These are phyloP conservation scores for Teunomyces cretensis DNA, from an alignment of 805 yeast genomes.

Conservation along the genomic window DNA sequence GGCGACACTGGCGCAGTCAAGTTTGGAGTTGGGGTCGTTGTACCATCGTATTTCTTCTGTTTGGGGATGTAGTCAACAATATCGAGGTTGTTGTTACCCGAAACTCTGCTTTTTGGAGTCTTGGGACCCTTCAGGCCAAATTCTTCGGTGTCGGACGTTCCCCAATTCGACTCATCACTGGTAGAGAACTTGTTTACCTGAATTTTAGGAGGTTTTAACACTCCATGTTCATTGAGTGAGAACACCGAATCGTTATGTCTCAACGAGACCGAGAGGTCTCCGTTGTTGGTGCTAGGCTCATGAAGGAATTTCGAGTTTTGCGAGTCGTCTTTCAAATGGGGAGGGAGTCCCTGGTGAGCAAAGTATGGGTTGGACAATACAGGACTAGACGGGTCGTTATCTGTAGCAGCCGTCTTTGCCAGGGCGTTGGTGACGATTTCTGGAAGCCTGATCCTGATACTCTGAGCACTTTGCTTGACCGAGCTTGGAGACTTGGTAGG, in stretches of 20 bases:
- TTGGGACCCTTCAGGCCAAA: slow-evolving; percentile 5
- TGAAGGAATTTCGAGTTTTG: slow-evolving; percentile 5
- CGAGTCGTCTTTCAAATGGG: slow-evolving; percentile 36
- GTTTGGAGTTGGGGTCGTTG: neutral
- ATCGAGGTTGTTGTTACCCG: neutral
- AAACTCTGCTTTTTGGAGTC: slow-evolving; percentile 6
- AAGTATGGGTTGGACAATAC: slow-evolving; percentile 50
- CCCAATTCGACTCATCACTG: slow-evolving; percentile 11
- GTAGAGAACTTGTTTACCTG: slow-evolving; percentile 10
- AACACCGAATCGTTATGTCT: slow-evolving; percentile 40
- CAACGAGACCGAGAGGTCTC: slow-evolving; percentile 32
- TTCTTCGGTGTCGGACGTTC: neutral
- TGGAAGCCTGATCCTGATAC: slow-evolving; percentile 11
- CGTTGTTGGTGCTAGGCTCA: slow-evolving; percentile 18
- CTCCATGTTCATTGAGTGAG: slow-evolving; percentile 20
- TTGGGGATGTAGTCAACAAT: neutral
- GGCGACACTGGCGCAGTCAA: slow-evolving; percentile 17
- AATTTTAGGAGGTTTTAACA: slow-evolving; percentile 22
- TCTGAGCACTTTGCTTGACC: slow-evolving; percentile 11
- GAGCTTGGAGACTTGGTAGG: neutral
- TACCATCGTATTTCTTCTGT: neutral
- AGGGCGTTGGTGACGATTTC: slow-evolving; percentile 10
- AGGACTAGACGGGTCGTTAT: slow-evolving; percentile 17
- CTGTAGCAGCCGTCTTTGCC: slow-evolving; percentile 5
- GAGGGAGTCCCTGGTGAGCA: slow-evolving; percentile 59